Evolutionary conservation across 345 rosid genomes (phyloP).

Genomic region (Hibiscus trionum): DNA sequence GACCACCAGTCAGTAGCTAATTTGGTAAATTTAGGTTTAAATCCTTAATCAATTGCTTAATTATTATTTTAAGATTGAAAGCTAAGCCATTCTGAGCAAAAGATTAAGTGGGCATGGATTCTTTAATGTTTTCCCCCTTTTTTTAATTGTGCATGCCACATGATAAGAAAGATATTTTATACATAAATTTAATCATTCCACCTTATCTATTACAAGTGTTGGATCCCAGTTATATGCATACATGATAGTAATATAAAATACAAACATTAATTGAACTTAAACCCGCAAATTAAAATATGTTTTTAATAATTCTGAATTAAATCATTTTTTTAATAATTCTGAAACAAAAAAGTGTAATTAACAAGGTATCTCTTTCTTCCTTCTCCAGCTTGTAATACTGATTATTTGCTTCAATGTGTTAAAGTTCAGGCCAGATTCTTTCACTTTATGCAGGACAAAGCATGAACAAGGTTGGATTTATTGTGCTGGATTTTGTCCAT

Average conservation of each 20-base stretch:
- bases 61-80: background rate
- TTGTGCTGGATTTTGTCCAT: constrained; percentile 19
- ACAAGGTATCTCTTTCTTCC: background rate
- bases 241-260: background rate
- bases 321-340: no score
- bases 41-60: background rate
- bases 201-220: background rate
- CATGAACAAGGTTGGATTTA: background rate
- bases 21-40: background rate
- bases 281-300: no score
- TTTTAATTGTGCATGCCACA: background rate
- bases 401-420: background rate
- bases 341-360: no score
- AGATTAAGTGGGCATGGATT: background rate
- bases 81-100: background rate
- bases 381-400: background rate
- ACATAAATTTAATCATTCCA: background rate
- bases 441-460: background rate
- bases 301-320: no score
- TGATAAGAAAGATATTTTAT: no score
- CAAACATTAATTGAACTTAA: no score
- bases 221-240: no score
- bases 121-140: background rate
- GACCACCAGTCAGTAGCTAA: background rate
- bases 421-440: background rate